phyloP scores from a whole-genome alignment of 192 early-diverging fungal species.

The Podila minutissima region DNA sequence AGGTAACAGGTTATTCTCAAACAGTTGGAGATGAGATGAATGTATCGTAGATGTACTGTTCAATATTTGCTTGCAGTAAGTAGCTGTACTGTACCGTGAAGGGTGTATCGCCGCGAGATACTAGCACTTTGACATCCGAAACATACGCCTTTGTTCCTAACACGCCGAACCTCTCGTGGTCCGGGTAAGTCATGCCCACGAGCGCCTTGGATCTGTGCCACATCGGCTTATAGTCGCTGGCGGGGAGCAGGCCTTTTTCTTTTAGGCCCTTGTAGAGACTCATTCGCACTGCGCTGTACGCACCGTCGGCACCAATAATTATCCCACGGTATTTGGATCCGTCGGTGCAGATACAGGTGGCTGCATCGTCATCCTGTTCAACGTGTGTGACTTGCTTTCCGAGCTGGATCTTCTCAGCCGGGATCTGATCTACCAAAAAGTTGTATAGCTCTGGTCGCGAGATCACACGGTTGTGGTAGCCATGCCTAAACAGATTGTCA shows the following conservation, averaged over 20 bases:
- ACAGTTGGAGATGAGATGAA: background rate
- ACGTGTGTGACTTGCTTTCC: constrained; percentile 17
- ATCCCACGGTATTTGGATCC: constrained; percentile 36
- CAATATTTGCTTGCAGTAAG: background rate
- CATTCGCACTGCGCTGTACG: constrained; percentile 45
- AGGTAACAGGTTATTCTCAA: background rate
- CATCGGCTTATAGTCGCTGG: constrained; percentile 26
- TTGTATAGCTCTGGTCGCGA: constrained; percentile 43
- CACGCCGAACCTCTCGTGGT: constrained; percentile 14
- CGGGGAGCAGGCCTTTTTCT: constrained; percentile 13
- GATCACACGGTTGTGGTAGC: constrained; percentile 22
- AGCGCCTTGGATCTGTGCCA: constrained; percentile 11
- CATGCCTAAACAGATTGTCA: constrained; percentile 5
- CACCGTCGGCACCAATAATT: constrained; percentile 48
- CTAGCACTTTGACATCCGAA: constrained; percentile 18
- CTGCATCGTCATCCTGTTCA: background rate
- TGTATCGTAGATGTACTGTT: background rate
- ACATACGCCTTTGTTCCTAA: background rate
- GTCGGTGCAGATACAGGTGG: constrained; percentile 19
- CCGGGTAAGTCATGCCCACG: constrained; percentile 31
- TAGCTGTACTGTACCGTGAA: constrained; percentile 19
- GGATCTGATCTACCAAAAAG: constrained; percentile 21
- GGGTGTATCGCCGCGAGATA: constrained; percentile 19
- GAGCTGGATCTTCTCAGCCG: constrained; percentile 17
- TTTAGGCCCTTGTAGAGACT: constrained; percentile 34